Conservation (phyloP, 257 asterid species). For the Nyctanthes arbortristis region DNA sequence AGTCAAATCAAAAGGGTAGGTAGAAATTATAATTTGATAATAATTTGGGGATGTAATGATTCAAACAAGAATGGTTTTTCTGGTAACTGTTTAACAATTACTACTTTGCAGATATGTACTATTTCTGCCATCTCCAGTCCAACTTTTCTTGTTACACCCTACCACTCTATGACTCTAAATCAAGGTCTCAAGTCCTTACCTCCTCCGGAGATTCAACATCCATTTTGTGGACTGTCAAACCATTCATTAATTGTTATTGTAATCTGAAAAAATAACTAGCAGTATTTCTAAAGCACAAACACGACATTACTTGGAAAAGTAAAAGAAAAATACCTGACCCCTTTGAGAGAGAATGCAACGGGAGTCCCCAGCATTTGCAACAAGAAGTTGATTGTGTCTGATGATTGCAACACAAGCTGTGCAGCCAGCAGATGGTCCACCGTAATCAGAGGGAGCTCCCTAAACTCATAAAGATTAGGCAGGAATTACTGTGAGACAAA, state of each 20-base stretch:
- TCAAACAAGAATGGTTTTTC: too few species aligned
- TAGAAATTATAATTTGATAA: too few species aligned
- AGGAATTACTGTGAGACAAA: conserved; percentile 18
- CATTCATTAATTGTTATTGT: neutral
- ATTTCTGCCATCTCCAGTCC: neutral
- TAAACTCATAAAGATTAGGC: conserved; percentile 32
- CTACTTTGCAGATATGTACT: neutral
- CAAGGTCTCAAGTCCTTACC: neutral
- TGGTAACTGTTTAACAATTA: neutral
- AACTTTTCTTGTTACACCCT: neutral
- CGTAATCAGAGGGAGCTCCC: conserved; percentile 54
- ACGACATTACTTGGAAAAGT: neutral
- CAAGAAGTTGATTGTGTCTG: conserved; percentile 54
- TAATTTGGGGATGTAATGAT: too few species aligned
- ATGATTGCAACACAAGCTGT: conserved; percentile 88
- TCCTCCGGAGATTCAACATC: neutral
- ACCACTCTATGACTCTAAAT: neutral
- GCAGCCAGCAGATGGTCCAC: conserved; percentile 84
- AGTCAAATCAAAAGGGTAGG: too few species aligned
- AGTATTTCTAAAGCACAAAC: neutral
- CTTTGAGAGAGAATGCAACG: conserved; percentile 82
- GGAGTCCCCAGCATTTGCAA: conserved; percentile 97
- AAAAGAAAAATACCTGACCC: conserved; percentile 57
- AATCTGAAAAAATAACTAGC: neutral
- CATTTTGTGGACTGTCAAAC: neutral